Conservation (phyloP, 176 grass and related monocot genomes). For the Secale cereale region DNA sequence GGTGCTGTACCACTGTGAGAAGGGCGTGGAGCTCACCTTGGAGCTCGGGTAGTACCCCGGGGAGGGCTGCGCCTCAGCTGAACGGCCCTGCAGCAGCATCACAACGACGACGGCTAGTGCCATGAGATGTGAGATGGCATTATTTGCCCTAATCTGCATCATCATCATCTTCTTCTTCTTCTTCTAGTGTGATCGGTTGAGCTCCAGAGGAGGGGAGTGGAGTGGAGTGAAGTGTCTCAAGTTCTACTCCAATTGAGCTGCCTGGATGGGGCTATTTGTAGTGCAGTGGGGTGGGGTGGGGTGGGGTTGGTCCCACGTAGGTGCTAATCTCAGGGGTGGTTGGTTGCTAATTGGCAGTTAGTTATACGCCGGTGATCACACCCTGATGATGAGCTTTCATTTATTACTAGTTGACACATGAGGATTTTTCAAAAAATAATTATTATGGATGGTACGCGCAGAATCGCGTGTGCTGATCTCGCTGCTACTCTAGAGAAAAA, state of each 20-base stretch:
- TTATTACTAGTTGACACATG: background rate
- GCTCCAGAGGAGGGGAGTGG: background rate
- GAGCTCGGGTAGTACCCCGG: slow-evolving; percentile 73
- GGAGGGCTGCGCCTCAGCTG: slow-evolving; percentile 56
- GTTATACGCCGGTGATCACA: background rate
- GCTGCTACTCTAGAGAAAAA: background rate
- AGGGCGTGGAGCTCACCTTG: slow-evolving; percentile 39
- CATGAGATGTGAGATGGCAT: background rate
- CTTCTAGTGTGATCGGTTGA: too few species aligned
- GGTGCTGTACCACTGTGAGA: slow-evolving; percentile 50
- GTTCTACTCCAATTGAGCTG: background rate
- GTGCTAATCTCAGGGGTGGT: background rate
- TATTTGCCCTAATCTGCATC: background rate
- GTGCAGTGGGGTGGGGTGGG: background rate
- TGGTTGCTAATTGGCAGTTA: background rate
- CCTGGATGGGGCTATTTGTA: slow-evolving; percentile 17
- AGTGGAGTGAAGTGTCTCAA: background rate
- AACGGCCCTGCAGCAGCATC: background rate
- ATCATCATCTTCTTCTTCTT: background rate
- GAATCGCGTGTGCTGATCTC: background rate
- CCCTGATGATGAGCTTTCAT: background rate
- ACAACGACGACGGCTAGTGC: too few species aligned
- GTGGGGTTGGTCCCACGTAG: too few species aligned
- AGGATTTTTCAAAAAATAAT: too few species aligned
- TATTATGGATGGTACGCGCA: background rate